Conservation (phyloP, 2,329 filamentous ascomycete genomes). For the Tolypocladium ophioglossoides region DNA sequence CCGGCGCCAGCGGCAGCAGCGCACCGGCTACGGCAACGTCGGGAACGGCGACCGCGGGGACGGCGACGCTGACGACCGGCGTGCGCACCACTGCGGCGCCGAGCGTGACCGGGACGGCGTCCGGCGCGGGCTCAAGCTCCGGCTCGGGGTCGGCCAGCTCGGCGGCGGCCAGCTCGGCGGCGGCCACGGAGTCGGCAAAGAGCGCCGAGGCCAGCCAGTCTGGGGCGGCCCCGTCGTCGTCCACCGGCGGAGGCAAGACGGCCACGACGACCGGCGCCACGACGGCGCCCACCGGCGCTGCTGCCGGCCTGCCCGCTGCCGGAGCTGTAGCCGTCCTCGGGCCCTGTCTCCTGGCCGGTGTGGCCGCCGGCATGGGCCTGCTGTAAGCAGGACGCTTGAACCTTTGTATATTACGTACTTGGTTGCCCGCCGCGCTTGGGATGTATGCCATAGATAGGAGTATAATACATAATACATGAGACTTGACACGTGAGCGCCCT, state of each 20-base stretch:
- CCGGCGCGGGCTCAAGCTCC: not conserved
- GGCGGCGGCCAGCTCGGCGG: not conserved
- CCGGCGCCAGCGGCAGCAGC: not conserved
- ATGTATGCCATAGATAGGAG: not conserved
- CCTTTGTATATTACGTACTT: no score
- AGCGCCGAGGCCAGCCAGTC: not conserved
- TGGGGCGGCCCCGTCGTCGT: not conserved
- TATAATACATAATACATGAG: not conserved
- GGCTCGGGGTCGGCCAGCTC: no score
- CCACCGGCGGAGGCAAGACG: not conserved
- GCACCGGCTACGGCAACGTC: conserved; percentile 2
- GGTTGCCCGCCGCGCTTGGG: no score
- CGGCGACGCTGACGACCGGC: not conserved
- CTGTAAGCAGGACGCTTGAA: conserved; percentile 8
- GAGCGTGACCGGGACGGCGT: not conserved
- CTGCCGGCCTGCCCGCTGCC: conserved; percentile 13
- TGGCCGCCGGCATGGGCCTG: conserved; percentile 16
- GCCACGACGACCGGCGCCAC: conserved; percentile 32
- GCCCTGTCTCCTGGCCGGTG: conserved; percentile 14
- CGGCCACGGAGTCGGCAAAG: not conserved
- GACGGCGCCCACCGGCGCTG: not conserved
- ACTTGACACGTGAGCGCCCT: not conserved
- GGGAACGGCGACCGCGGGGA: not conserved
- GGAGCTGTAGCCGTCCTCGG: conserved; percentile 14
- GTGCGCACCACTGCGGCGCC: not conserved